A percentile compares a stretch with the other conserved stretches of the same genome.
Evolutionary conservation across 305 asterid species (phyloP).

Genomic region (Fraxinus sp.): DNA sequence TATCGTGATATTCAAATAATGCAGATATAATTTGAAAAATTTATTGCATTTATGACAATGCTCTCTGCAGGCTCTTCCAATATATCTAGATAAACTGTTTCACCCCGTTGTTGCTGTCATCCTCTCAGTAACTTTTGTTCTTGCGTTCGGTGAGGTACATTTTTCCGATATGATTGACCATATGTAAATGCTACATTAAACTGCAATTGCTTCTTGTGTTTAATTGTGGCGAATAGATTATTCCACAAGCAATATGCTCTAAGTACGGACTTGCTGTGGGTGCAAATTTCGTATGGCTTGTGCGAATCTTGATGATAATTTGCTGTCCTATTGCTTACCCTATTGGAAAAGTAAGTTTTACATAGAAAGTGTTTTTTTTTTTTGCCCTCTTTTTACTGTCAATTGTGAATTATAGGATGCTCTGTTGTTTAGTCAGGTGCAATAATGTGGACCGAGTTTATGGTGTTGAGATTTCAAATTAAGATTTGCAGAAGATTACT

Average conservation of each 20-base stretch:
- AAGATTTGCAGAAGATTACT: not conserved
- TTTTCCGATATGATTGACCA: slow-evolving; percentile 1
- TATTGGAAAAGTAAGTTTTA: slow-evolving; percentile 68
- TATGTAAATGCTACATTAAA: not conserved
- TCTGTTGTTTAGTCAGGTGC: not conserved
- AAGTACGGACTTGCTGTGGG: slow-evolving; percentile 93
- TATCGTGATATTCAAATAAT: not conserved
- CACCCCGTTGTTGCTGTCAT: slow-evolving; percentile 90
- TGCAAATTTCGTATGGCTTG: slow-evolving; percentile 87
- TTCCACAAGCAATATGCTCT: slow-evolving; percentile 92
- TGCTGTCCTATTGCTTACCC: slow-evolving; percentile 90
- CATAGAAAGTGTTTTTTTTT: not conserved
- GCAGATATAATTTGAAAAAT: not conserved
- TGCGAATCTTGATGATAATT: slow-evolving; percentile 75
- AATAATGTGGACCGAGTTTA: not conserved
- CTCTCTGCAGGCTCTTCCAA: slow-evolving; percentile 81
- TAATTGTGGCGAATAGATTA: slow-evolving; percentile 48
- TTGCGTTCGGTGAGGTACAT: slow-evolving; percentile 96
- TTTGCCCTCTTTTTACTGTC: not conserved
- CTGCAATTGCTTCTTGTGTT: slow-evolving; percentile 14
- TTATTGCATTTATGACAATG: not conserved
- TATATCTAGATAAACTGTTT: slow-evolving; percentile 79
- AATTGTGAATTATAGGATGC: not conserved
- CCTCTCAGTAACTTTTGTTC: slow-evolving; percentile 89
- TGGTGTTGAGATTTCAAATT: not conserved